Conservation (phyloP, 768 basidiomycete genomes). For the Tubosaeta brunneosetosa region DNA sequence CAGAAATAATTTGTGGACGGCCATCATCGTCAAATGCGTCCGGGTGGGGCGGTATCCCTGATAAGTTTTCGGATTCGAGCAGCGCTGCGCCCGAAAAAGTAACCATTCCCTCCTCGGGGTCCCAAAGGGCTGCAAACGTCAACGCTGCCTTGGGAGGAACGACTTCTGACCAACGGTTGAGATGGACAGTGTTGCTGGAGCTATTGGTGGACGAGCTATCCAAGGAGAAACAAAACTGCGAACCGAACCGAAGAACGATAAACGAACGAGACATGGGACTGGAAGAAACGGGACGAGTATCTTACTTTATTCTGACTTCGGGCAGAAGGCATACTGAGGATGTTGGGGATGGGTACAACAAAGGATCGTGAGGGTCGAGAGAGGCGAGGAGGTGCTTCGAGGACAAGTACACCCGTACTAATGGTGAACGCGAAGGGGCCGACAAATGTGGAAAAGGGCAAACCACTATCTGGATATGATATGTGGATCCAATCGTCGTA, state of each 20-base stretch:
- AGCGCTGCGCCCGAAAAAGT: conserved; percentile 52
- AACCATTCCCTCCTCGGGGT: conserved; percentile 52
- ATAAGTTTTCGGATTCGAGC: conserved; percentile 28
- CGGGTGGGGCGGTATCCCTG: conserved; percentile 4
- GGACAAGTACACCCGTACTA: background rate
- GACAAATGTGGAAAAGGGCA: background rate
- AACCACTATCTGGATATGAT: background rate
- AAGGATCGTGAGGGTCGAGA: background rate
- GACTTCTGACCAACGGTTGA: conserved; percentile 51
- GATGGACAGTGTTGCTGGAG: conserved; percentile 9
- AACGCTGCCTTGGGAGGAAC: conserved; percentile 52
- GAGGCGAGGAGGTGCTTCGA: background rate
- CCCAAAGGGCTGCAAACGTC: conserved; percentile 59
- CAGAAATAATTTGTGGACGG: conserved; percentile 8
- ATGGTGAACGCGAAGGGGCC: background rate
- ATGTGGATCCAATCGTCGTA: conserved; percentile 17
- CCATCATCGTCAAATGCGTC: conserved; percentile 18
- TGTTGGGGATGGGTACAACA: background rate
- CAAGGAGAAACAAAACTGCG: conserved; percentile 23
- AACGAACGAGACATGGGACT: background rate
- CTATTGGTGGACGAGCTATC: conserved; percentile 11
- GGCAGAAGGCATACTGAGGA: conserved; percentile 11
- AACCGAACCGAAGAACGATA: background rate
- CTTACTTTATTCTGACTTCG: conserved; percentile 23
- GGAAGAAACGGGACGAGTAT: background rate